Conservation (phyloP, 768 basidiomycete genomes). For the Mycena galopus region DNA sequence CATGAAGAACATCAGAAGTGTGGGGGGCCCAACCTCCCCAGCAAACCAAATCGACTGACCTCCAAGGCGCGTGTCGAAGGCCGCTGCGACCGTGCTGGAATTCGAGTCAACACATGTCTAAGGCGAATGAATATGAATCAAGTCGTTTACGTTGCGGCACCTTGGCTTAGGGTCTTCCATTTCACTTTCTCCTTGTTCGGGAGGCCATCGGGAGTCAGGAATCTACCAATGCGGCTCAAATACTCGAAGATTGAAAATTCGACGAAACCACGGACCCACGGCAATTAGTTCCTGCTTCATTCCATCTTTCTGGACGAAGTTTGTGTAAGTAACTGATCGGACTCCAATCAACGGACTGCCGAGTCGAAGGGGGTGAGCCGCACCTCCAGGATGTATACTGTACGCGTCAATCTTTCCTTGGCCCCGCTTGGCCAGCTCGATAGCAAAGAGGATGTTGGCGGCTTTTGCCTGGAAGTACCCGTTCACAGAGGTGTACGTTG, state of each 20-base stretch:
- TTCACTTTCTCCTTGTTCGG: background rate
- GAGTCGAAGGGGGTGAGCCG: background rate
- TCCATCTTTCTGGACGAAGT: background rate
- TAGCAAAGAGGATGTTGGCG: too few species aligned
- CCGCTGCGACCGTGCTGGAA: background rate
- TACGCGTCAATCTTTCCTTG: too few species aligned
- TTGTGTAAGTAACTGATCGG: background rate
- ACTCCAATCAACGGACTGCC: background rate
- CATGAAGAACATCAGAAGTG: background rate
- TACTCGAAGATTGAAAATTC: background rate
- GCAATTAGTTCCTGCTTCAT: background rate
- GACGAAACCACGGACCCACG: background rate
- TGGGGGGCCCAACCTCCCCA: background rate
- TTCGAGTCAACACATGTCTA: background rate
- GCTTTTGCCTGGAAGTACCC: background rate
- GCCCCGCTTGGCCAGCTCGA: too few species aligned
- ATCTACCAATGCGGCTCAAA: background rate
- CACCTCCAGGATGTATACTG: too few species aligned
- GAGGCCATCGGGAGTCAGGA: background rate
- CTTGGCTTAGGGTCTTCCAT: background rate
- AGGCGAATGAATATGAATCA: background rate
- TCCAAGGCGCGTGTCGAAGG: background rate
- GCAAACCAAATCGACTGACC: background rate
- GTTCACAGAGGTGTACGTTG: background rate
- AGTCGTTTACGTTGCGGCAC: background rate